Evolutionary conservation across 1,284 basidiomycete species (phyloP).

Genomic region (Laetiporus sulphureus): DNA sequence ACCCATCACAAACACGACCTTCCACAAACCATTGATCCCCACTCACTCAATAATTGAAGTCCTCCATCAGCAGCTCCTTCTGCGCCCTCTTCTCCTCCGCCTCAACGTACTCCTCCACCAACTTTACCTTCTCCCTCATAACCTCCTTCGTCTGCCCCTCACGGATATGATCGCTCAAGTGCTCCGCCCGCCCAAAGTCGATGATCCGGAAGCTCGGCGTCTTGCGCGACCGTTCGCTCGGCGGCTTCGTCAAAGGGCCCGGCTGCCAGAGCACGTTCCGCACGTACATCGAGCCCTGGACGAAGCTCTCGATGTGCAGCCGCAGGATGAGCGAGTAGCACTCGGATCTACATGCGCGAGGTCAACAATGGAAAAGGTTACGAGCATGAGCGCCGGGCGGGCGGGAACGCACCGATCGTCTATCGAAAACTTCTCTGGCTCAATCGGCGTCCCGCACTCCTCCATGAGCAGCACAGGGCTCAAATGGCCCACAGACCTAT

Average conservation of each 20-base stretch:
- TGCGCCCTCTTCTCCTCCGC: neutral
- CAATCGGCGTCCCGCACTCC: constrained; percentile 37
- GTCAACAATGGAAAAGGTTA: neutral
- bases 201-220: constrained; percentile 42
- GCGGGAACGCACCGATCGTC: constrained; percentile 28
- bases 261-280: constrained; percentile 43
- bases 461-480: constrained; percentile 46
- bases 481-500: constrained; percentile 16
- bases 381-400: neutral
- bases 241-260: constrained; percentile 34
- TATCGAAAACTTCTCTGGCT: constrained; percentile 21
- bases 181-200: constrained; percentile 37
- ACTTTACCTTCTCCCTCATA: neutral
- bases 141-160: neutral
- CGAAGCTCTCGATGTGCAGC: constrained; percentile 33
- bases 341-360: constrained; percentile 25
- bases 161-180: neutral
- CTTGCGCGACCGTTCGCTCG: constrained; percentile 16
- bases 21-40: too few relatives aligned
- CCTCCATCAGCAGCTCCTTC: neutral
- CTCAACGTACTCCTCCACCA: neutral
- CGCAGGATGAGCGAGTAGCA: constrained; percentile 36
- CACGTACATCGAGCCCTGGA: constrained; percentile 35
- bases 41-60: constrained; percentile 3
- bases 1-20: too few relatives aligned